phyloP scores from a whole-genome alignment of 1,284 basidiomycete species.

The Agroathelia rolfsii region DNA sequence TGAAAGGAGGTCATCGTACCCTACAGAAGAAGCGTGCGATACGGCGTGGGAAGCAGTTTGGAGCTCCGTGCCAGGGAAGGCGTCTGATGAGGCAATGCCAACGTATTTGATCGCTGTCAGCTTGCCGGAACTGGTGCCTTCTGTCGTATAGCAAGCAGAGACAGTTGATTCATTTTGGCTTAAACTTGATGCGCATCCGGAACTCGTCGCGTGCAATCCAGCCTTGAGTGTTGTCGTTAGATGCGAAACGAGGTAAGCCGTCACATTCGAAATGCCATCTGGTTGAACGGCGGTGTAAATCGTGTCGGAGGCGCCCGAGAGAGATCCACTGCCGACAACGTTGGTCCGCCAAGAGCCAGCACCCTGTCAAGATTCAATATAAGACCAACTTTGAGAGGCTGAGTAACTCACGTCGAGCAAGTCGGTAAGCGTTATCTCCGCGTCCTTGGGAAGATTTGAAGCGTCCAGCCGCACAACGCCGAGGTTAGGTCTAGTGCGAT shows the following conservation, averaged over 20 bases:
- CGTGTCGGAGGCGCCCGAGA: background rate
- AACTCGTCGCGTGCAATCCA: too few species aligned
- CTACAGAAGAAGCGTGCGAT: background rate
- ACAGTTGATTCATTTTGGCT: background rate
- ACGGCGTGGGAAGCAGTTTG: background rate
- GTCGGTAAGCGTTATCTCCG: constrained; percentile 1
- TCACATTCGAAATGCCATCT: constrained; percentile 1
- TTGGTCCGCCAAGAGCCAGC: constrained; percentile 3
- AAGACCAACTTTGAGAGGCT: background rate
- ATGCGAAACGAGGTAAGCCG: constrained; percentile 2
- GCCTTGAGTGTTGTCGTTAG: background rate
- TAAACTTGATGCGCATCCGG: background rate
- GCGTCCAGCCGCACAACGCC: constrained; percentile 4
- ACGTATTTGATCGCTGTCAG: constrained; percentile 3
- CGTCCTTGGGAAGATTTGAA: background rate
- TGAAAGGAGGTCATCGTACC: background rate
- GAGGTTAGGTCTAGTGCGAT: constrained; percentile 1
- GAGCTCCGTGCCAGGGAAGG: constrained; percentile 2
- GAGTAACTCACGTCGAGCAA: constrained; percentile 2
- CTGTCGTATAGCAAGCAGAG: background rate
- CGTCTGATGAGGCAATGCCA: constrained; percentile 3
- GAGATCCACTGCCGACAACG: background rate
- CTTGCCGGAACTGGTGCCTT: background rate
- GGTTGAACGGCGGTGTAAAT: constrained; percentile 1
- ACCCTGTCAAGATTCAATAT: constrained; percentile 1